Evolutionary conservation across 352 stramenopile genomes (phyloP), one percentile per base, ranked within the genome.

Genomic region (Globisporangium perplexum): DNA sequence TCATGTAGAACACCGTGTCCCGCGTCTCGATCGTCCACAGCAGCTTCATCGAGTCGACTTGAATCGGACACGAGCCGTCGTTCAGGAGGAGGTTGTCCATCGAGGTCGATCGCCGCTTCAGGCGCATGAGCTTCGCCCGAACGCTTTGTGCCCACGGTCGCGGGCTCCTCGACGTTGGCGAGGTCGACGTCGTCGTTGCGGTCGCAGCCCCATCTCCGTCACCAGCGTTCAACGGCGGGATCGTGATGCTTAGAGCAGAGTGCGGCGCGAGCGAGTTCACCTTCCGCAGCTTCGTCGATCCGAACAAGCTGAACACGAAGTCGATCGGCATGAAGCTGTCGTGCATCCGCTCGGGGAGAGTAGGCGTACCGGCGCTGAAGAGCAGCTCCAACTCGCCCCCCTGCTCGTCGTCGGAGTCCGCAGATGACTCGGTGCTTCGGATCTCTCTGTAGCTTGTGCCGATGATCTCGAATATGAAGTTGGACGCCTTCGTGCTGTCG

Each of bases 31-130:
- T 60, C 1, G 80, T 91, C 83, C 83, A 93, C 7, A 90, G 51
- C 2, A 93, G 57, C 48, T 85, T 86, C 76, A 91, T 88, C 0
- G 82, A 79, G 43, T 93, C 80, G 1, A 93, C 68, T 71, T 93
- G 83, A 30, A 93, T 90, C 1, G 83, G 83, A 35, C 76, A 73
- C 0, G 78, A 88, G 0, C 78, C 80, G 47, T 88, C 80, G 46
- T 86, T 85, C 2, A 87, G 41, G 15, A 88, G 62, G 18, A 88
- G 61, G 35, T 90, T 90, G 47, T 88, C 76, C 74, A 86, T 90
- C 2, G 76, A 86, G 1, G 74, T 67, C 22, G 76, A 79, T n/a
- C 77, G 61, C 14, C 66, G 69, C 47, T 89, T 91, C 8, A 91
- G 59, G 17, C 60, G 59, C 4, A 69, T 66, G 8, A 91, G 50